Conservation (phyloP, 208 protist genomes). For the Willaertia magna region DNA sequence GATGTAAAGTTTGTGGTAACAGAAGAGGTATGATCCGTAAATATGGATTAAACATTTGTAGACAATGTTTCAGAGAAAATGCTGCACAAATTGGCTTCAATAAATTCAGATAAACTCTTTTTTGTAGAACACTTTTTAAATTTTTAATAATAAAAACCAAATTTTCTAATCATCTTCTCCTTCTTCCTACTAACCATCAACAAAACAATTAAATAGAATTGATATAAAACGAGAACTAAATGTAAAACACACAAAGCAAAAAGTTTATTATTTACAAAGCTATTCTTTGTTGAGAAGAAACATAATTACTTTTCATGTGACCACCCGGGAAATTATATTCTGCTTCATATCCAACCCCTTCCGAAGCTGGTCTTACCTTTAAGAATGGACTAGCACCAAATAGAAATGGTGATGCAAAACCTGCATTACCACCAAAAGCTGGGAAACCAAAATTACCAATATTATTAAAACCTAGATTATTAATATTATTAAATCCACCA, state of each 20-base stretch:
- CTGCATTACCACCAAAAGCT: not conserved
- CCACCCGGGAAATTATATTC: not conserved
- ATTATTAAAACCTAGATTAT: too few species aligned
- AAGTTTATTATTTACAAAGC: not conserved
- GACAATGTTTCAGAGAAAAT: constrained; percentile 72
- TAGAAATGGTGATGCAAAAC: not conserved
- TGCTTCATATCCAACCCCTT: not conserved
- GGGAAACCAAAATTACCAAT: not conserved
- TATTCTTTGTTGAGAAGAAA: too few species aligned
- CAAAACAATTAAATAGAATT: too few species aligned
- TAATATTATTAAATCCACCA: too few species aligned
- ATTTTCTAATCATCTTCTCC: not conserved
- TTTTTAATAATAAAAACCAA: not conserved
- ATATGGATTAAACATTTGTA: constrained; percentile 79
- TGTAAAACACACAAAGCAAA: too few species aligned
- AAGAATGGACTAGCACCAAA: too few species aligned
- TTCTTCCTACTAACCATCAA: too few species aligned
- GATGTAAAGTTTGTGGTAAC: constrained; percentile 74
- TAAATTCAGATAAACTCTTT: not conserved
- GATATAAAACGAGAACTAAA: too few species aligned
- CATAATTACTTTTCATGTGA: not conserved
- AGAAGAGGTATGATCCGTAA: constrained; percentile 79
- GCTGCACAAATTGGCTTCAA: not conserved
- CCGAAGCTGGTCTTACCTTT: too few species aligned
- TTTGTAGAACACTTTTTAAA: not conserved